Evolutionary conservation across 805 yeast species (phyloP).

Genomic region (Candida koratica): DNA sequence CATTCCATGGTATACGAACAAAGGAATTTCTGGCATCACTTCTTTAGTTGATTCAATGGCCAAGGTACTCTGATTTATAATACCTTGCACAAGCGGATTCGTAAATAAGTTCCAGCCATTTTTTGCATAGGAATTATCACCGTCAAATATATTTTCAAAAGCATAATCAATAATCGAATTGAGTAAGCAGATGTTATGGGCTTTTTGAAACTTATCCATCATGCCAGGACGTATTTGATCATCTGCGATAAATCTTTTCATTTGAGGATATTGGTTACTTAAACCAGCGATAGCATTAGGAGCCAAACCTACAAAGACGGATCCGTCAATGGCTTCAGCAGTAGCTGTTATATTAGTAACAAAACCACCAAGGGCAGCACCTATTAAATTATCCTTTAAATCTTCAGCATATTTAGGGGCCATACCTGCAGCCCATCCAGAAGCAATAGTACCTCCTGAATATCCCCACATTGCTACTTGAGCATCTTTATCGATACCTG

Average conservation of each 20-base stretch:
- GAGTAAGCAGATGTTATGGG: slow-evolving; percentile 6
- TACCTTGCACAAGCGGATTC: slow-evolving; percentile 11
- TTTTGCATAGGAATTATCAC: slow-evolving; percentile 6
- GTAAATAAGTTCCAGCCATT: slow-evolving; percentile 17
- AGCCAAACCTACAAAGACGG: slow-evolving; percentile 24
- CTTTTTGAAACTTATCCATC: slow-evolving; percentile 1
- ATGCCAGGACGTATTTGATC: neutral
- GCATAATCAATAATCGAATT: slow-evolving; percentile 7
- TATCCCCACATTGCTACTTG: slow-evolving; percentile 28
- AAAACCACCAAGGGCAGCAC: slow-evolving; percentile 34
- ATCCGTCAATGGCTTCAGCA: slow-evolving; percentile 22
- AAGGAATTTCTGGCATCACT: slow-evolving; percentile 19
- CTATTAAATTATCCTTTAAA: slow-evolving; percentile 18
- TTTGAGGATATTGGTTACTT: slow-evolving; percentile 15
- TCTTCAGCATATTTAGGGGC: slow-evolving; percentile 35
- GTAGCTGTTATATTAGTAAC: slow-evolving; percentile 28
- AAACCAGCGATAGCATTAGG: slow-evolving; percentile 27
- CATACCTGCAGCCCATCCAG: slow-evolving; percentile 33
- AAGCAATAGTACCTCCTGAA: slow-evolving; percentile 34
- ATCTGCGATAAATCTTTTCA: neutral
- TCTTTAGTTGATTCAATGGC: slow-evolving; percentile 10
- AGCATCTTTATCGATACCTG: slow-evolving; percentile 18
- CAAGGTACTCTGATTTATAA: slow-evolving; percentile 21
- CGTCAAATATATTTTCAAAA: slow-evolving; percentile 5
- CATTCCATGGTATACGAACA: slow-evolving; percentile 20